Evolutionary conservation across 768 basidiomycete species (phyloP).

Genomic region (Boletus huronensis): DNA sequence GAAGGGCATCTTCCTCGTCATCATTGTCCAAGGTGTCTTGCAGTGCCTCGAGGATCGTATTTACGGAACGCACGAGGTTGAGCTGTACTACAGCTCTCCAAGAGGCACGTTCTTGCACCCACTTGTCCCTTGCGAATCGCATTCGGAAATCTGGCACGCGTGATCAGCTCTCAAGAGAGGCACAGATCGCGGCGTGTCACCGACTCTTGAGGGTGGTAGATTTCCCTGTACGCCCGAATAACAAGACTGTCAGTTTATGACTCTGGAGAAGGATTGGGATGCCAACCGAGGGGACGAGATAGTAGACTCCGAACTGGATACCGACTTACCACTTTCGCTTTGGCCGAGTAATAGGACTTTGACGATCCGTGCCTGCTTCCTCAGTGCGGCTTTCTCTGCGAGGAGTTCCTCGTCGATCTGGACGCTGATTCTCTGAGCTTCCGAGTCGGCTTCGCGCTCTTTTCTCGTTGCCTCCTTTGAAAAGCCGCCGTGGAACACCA

Average conservation of each 20-base stretch:
- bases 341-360: slow-evolving; percentile 64
- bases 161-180: slow-evolving; percentile 4
- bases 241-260: not conserved
- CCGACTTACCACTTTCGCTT: slow-evolving; percentile 58
- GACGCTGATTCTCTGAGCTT: slow-evolving; percentile 58
- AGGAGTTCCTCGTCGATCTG: slow-evolving; percentile 60
- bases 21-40: slow-evolving; percentile 47
- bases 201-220: slow-evolving; percentile 66
- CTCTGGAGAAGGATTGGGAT: not conserved
- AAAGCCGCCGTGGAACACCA: slow-evolving; percentile 33
- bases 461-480: slow-evolving; percentile 42
- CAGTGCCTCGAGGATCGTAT: slow-evolving; percentile 59
- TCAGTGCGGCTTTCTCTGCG: slow-evolving; percentile 40
- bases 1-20: slow-evolving; percentile 32
- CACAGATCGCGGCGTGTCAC: slow-evolving; percentile 15
- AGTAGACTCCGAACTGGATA: not conserved
- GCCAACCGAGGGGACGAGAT: not conserved
- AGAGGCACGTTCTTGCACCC: slow-evolving; percentile 65
- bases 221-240: slow-evolving; percentile 44
- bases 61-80: slow-evolving; percentile 72
- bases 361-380: slow-evolving; percentile 46
- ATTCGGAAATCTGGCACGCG: slow-evolving; percentile 61
- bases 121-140: slow-evolving; percentile 58
- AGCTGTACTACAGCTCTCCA: slow-evolving; percentile 80
- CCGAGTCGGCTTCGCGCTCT: slow-evolving; percentile 47